phyloP scores from a whole-genome alignment of 1,284 basidiomycete genomes.

The Ceratobasidium sp. region DNA sequence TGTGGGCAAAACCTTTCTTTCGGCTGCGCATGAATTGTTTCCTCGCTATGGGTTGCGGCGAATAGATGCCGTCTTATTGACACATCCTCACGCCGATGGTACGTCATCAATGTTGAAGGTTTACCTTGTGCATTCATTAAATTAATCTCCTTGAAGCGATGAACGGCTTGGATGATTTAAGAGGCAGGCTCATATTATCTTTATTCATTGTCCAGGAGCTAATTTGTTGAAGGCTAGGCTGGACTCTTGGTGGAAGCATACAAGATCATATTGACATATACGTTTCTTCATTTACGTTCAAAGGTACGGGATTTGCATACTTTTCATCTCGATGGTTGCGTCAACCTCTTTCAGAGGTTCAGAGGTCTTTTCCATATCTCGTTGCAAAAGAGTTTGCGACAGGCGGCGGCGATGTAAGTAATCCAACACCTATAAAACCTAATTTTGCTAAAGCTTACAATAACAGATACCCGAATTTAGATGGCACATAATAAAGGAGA shows the following conservation, averaged over 20 bases:
- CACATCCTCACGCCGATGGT: slow-evolving; percentile 84
- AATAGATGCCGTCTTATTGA: slow-evolving; percentile 82
- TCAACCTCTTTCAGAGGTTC: slow-evolving; percentile 59
- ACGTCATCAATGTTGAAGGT: slow-evolving; percentile 47
- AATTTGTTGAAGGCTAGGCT: slow-evolving; percentile 59
- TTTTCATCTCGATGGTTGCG: neutral
- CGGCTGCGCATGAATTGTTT: slow-evolving; percentile 64
- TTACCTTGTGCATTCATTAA: slow-evolving; percentile 28
- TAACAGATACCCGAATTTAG: slow-evolving; percentile 76
- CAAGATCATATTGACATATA: slow-evolving; percentile 80
- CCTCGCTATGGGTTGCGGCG: slow-evolving; percentile 75
- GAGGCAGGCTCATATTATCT: slow-evolving; percentile 61
- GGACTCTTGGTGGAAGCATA: slow-evolving; percentile 74
- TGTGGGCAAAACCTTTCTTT: slow-evolving; percentile 82
- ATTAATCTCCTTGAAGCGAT: slow-evolving; percentile 63
- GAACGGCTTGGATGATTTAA: slow-evolving; percentile 83
- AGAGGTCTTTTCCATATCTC: slow-evolving; percentile 79
- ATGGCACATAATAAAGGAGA: slow-evolving; percentile 75
- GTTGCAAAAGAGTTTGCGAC: slow-evolving; percentile 78
- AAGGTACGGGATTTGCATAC: slow-evolving; percentile 24
- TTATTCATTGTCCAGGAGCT: neutral
- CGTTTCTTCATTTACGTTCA: slow-evolving; percentile 69
- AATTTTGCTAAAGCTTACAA: neutral
- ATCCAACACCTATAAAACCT: neutral
- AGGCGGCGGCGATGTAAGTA: slow-evolving; percentile 77